Conservation (phyloP, 306 rosid species). For the Trifolium pratense region DNA sequence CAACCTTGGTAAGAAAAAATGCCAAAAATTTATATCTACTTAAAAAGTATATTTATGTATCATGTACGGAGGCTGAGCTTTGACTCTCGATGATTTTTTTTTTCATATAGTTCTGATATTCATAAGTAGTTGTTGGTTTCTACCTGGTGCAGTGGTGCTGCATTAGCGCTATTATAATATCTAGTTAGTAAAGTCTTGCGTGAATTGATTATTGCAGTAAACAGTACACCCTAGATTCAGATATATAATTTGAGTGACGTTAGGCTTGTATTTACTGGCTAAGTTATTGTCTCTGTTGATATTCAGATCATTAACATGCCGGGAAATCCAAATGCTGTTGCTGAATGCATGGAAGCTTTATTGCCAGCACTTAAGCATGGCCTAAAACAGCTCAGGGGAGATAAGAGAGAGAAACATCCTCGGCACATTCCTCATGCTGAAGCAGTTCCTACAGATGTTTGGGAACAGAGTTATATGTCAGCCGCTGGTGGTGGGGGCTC, state of each 20-base stretch:
- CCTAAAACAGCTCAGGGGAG: conserved; percentile 83
- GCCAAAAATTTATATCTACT: conserved; percentile 10
- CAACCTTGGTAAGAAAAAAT: conserved; percentile 73
- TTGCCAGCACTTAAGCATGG: conserved; percentile 92
- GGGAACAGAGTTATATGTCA: conserved; percentile 70
- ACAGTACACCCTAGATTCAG: conserved; percentile 5
- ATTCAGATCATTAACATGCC: conserved; percentile 94
- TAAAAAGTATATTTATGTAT: background rate
- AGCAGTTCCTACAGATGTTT: conserved; percentile 58
- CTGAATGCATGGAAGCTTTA: conserved; percentile 91
- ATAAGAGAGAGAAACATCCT: conserved; percentile 90
- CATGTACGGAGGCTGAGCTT: conserved; percentile 15
- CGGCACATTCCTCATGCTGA: conserved; percentile 78
- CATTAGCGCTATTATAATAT: conserved; percentile 17
- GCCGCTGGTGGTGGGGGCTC: conserved; percentile 49
- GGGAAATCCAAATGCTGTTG: conserved; percentile 94
- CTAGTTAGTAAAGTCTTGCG: background rate
- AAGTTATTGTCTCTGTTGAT: conserved; percentile 24
- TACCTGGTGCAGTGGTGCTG: background rate
- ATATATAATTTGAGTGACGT: background rate
- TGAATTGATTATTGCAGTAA: conserved; percentile 28
- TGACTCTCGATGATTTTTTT: background rate
- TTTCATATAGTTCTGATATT: background rate
- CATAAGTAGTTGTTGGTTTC: conserved; percentile 4
- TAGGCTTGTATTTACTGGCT: conserved; percentile 19